Conservation (phyloP, 2,329 filamentous ascomycete genomes). For the Colletotrichum eleusines region DNA sequence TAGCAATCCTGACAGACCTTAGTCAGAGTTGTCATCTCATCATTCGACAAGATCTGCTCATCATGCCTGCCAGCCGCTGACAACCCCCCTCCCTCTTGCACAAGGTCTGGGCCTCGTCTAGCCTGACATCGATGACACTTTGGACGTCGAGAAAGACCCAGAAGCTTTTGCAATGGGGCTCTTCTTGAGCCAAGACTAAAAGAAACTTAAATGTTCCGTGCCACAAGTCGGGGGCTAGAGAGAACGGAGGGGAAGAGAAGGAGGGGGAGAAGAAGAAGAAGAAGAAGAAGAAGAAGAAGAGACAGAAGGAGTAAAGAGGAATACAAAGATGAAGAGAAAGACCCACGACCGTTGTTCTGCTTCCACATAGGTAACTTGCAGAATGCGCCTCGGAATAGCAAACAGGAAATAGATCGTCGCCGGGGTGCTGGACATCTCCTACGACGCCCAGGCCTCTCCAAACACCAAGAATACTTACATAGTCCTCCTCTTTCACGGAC, state of each 20-base stretch:
- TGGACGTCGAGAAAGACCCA: too few relatives aligned
- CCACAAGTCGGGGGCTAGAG: too few relatives aligned
- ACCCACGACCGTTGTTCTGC: neutral
- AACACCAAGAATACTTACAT: slow-evolving; percentile 1
- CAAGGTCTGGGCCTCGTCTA: too few relatives aligned
- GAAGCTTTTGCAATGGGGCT: too few relatives aligned
- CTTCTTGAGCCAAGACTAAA: neutral
- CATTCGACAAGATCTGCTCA: neutral
- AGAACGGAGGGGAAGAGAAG: neutral
- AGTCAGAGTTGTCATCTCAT: slow-evolving; percentile 22
- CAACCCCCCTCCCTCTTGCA: neutral
- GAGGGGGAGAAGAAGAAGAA: too few relatives aligned
- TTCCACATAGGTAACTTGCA: neutral
- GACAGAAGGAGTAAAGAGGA: too few relatives aligned
- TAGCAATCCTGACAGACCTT: neutral
- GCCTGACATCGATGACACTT: too few relatives aligned
- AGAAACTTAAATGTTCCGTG: neutral
- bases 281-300: too few relatives aligned
- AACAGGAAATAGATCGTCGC: neutral
- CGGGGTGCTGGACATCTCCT: neutral
- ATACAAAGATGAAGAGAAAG: too few relatives aligned
- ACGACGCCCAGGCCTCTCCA: slow-evolving; percentile 21
- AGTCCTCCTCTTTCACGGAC: neutral
- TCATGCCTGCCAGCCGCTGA: neutral
- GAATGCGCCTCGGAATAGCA: neutral